Percentiles rank a stretch among this genome's conserved stretches.
These are phyloP conservation scores for Penicillium lividum DNA, from an alignment of 495 filamentous ascomycete genomes.

Conservation along the genomic window DNA sequence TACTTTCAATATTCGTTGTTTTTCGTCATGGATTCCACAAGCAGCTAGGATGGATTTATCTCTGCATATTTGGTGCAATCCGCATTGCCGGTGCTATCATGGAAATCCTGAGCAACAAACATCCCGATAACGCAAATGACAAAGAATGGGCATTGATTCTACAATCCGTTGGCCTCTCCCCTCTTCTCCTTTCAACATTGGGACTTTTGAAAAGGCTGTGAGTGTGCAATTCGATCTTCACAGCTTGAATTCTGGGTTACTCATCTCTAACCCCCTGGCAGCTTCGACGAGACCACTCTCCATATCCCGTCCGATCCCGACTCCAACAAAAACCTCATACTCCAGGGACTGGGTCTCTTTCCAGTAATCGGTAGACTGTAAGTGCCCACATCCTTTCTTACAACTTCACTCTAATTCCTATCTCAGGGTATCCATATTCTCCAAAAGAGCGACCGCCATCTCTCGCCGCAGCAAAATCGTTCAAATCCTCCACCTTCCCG, in stretches of 20 bases:
- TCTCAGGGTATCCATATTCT: slow-evolving; percentile 11
- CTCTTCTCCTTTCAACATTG: slow-evolving; percentile 16
- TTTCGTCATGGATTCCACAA: slow-evolving; percentile 20
- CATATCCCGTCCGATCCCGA: slow-evolving; percentile 9
- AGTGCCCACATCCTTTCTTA: neutral
- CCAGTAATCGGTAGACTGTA: slow-evolving; percentile 2
- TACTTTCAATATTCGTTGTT: slow-evolving; percentile 16
- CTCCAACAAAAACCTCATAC: slow-evolving; percentile 1
- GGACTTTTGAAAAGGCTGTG: slow-evolving; percentile 21
- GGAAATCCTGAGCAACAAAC: slow-evolving; percentile 16
- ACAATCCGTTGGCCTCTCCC: slow-evolving; percentile 20
- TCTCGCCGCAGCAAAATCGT: slow-evolving; percentile 16
- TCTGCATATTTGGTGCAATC: slow-evolving; percentile 16
- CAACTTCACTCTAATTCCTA: neutral
- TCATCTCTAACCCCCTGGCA: neutral
- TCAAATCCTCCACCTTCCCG: slow-evolving; percentile 21
- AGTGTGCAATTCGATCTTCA: slow-evolving; percentile 6
- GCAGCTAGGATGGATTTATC: slow-evolving; percentile 23
- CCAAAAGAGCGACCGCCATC: slow-evolving; percentile 15
- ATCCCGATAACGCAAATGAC: slow-evolving; percentile 15
- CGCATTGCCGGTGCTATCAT: slow-evolving; percentile 19
- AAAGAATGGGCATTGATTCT: slow-evolving; percentile 18
- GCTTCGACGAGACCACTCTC: slow-evolving; percentile 12
- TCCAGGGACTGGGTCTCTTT: neutral
- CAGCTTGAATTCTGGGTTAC: neutral